A percentile compares a stretch with the other conserved stretches of the same genome.
Conservation (phyloP, 148 eudicot species). For the Rhododendron simsii region DNA sequence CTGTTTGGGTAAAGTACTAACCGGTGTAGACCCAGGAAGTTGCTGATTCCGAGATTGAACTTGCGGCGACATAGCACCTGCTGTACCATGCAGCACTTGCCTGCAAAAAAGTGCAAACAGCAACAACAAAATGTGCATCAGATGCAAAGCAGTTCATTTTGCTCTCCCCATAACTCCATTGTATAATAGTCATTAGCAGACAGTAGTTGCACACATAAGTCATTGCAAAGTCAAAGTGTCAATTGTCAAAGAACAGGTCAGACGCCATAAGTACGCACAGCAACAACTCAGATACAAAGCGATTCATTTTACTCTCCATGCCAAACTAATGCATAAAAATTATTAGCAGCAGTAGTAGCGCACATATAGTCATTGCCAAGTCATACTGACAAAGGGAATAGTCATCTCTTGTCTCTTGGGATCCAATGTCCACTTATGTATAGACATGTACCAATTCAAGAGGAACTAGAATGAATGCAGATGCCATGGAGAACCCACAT, state of each 20-base stretch:
- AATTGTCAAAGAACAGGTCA: not conserved
- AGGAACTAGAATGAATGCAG: not conserved
- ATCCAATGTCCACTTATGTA: not conserved
- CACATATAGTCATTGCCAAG: not conserved
- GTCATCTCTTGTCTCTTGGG: not conserved
- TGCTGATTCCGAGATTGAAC: constrained; percentile 82
- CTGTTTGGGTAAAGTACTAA: constrained; percentile 15
- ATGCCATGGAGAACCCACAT: not conserved
- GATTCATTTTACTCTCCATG: not conserved
- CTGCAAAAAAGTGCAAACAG: constrained; percentile 30
- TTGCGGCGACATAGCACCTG: constrained; percentile 82
- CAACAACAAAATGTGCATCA: not conserved
- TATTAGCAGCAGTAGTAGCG: not conserved
- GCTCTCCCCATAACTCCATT: not conserved
- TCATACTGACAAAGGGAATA: not conserved
- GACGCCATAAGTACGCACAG: not conserved
- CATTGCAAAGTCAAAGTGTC: not conserved
- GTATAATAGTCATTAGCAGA: not conserved
- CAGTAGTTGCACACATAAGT: not conserved
- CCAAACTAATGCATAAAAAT: not conserved
- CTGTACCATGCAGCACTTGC: constrained; percentile 91
- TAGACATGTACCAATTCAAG: not conserved
- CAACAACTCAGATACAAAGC: not conserved
- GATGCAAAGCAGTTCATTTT: not conserved
- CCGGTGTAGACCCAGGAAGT: constrained; percentile 53